Conservation (phyloP, 331 rosid species). For the Dryas integrifolia region DNA sequence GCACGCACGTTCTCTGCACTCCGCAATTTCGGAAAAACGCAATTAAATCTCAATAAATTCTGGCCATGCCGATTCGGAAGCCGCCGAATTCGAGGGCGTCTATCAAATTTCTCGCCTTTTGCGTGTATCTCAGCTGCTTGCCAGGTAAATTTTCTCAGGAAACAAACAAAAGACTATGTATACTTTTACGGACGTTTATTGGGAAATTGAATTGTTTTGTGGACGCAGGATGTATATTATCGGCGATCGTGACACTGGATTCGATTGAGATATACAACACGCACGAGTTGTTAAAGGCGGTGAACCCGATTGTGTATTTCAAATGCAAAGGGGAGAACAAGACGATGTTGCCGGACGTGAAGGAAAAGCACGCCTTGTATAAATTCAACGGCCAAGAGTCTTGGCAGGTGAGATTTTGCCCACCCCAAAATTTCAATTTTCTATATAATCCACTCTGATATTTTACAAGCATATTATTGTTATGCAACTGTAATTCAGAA, state of each 20-base stretch:
- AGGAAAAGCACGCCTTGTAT: slow-evolving; percentile 46
- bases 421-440: neutral
- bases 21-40: neutral
- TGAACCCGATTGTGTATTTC: slow-evolving; percentile 71
- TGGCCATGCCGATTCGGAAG: slow-evolving; percentile 48
- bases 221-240: slow-evolving; percentile 42
- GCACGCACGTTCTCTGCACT: no score
- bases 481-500: neutral
- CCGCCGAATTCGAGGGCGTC: slow-evolving; percentile 29
- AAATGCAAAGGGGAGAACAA: slow-evolving; percentile 60
- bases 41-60: neutral
- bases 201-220: slow-evolving; percentile 2
- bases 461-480: no score
- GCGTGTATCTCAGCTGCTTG: slow-evolving; percentile 39
- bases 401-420: slow-evolving; percentile 68
- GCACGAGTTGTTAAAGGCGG: slow-evolving; percentile 57
- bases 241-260: slow-evolving; percentile 63
- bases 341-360: slow-evolving; percentile 69
- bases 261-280: slow-evolving; percentile 69
- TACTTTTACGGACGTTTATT: neutral
- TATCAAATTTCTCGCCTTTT: slow-evolving; percentile 31
- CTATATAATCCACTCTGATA: no score
- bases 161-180: neutral
- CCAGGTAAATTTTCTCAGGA: slow-evolving; percentile 42
- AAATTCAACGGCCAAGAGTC: slow-evolving; percentile 81